Percentiles rank a stretch among this genome's conserved stretches.
Conservation (phyloP, 495 filamentous ascomycete species). For the Astrothelium macrocarpum region DNA sequence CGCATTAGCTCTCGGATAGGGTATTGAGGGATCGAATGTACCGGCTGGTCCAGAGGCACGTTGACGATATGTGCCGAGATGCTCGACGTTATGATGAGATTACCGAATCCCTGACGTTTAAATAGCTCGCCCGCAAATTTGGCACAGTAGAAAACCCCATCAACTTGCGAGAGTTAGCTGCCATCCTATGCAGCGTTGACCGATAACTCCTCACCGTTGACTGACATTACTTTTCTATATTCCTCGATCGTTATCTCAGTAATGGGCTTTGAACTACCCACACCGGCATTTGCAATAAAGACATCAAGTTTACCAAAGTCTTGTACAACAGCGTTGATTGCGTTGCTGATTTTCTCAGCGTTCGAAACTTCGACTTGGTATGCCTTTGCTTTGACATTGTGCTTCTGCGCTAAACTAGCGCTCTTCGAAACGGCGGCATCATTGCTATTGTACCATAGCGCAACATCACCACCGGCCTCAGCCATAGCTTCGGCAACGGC, state of each 20-base stretch:
- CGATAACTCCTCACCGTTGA: slow-evolving; percentile 17
- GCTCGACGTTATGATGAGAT: slow-evolving; percentile 30
- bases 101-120: slow-evolving; percentile 28
- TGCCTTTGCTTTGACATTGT: slow-evolving; percentile 32
- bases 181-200: neutral
- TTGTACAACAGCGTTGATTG: slow-evolving; percentile 31
- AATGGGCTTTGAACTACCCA: slow-evolving; percentile 43
- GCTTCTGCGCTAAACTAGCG: slow-evolving; percentile 24
- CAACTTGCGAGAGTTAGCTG: slow-evolving; percentile 14
- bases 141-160: slow-evolving; percentile 28
- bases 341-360: slow-evolving; percentile 24
- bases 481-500: slow-evolving; percentile 27
- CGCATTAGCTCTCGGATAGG: neutral
- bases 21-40: neutral
- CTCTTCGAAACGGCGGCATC: slow-evolving; percentile 28
- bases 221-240: slow-evolving; percentile 32
- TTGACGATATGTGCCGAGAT: slow-evolving; percentile 30
- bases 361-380: slow-evolving; percentile 33
- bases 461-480: slow-evolving; percentile 25
- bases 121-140: slow-evolving; percentile 32
- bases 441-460: slow-evolving; percentile 31
- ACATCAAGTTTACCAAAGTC: slow-evolving; percentile 42
- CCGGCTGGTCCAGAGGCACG: slow-evolving; percentile 28
- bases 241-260: slow-evolving; percentile 39
- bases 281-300: slow-evolving; percentile 44